phyloP scores from a whole-genome alignment of 805 yeast genomes.

The Wickerhamiella lipophila region DNA sequence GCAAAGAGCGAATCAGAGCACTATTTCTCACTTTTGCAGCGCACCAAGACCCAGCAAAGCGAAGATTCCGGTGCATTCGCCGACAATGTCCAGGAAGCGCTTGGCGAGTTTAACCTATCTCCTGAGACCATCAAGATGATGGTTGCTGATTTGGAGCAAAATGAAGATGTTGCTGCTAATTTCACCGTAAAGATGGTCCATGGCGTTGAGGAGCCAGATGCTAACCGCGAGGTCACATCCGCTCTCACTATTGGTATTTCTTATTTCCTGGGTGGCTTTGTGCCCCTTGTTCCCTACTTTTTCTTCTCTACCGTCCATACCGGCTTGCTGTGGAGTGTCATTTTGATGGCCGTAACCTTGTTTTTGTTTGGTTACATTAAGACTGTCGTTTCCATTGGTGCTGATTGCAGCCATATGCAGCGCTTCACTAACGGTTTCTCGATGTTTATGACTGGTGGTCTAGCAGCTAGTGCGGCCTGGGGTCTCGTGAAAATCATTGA shows the following conservation, averaged over 20 bases:
- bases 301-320: slow-evolving; percentile 61
- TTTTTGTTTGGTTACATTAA: slow-evolving; percentile 79
- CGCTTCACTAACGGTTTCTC: slow-evolving; percentile 64
- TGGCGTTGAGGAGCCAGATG: slow-evolving; percentile 93
- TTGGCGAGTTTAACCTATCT: slow-evolving; percentile 54
- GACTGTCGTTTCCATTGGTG: slow-evolving; percentile 75
- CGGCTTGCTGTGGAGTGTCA: slow-evolving; percentile 61
- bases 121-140: slow-evolving; percentile 64
- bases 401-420: slow-evolving; percentile 41
- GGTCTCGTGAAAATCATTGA: slow-evolving; percentile 67
- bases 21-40: slow-evolving; percentile 23
- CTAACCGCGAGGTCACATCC: slow-evolving; percentile 73
- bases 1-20: slow-evolving; percentile 63
- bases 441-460: slow-evolving; percentile 92
- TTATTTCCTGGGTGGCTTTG: slow-evolving; percentile 83
- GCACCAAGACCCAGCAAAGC: slow-evolving; percentile 22
- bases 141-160: slow-evolving; percentile 62
- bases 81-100: slow-evolving; percentile 68
- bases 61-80: slow-evolving; percentile 34
- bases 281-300: slow-evolving; percentile 84
- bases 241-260: slow-evolving; percentile 84
- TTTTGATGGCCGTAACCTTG: slow-evolving; percentile 74
- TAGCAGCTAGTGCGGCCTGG: slow-evolving; percentile 97
- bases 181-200: slow-evolving; percentile 78
- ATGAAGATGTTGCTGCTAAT: slow-evolving; percentile 69